Evolutionary conservation across 75 land plant genomes (phyloP).

Genomic region (Chamaecyparis obtusa): DNA sequence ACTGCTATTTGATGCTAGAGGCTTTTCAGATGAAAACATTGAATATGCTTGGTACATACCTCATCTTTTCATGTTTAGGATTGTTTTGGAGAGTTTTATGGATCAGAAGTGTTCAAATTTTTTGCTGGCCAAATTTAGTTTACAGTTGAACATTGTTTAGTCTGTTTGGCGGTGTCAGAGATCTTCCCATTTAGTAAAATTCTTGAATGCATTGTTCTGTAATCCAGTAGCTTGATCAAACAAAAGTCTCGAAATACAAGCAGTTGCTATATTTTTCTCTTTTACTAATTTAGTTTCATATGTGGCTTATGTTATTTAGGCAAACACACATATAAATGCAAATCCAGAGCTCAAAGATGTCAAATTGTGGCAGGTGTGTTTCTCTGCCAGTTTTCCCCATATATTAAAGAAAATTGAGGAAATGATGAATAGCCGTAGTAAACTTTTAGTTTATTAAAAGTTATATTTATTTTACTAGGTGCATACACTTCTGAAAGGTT

Average conservation of each 20-base stretch:
- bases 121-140: not conserved
- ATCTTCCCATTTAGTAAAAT: not conserved
- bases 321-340: conserved; percentile 95
- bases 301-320: conserved; percentile 39
- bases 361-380: conserved; percentile 93
- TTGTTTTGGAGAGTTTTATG: not conserved
- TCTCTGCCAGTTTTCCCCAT: not conserved
- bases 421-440: not conserved
- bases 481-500: conserved; percentile 89
- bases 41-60: not conserved
- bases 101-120: not conserved
- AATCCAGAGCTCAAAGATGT: conserved; percentile 94
- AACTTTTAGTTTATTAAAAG: not conserved
- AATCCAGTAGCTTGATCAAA: not conserved
- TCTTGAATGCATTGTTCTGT: not conserved
- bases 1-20: not conserved
- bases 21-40: not conserved
- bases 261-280: not conserved
- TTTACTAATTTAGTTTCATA: not conserved
- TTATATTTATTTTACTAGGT: conserved; percentile 45
- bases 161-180: not conserved
- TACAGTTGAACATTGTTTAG: not conserved
- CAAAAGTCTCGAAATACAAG: not conserved
- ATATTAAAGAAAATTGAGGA: not conserved
- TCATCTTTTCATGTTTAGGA: not conserved